phyloP scores from a whole-genome alignment of 495 filamentous ascomycete genomes.

The Podospora didyma region DNA sequence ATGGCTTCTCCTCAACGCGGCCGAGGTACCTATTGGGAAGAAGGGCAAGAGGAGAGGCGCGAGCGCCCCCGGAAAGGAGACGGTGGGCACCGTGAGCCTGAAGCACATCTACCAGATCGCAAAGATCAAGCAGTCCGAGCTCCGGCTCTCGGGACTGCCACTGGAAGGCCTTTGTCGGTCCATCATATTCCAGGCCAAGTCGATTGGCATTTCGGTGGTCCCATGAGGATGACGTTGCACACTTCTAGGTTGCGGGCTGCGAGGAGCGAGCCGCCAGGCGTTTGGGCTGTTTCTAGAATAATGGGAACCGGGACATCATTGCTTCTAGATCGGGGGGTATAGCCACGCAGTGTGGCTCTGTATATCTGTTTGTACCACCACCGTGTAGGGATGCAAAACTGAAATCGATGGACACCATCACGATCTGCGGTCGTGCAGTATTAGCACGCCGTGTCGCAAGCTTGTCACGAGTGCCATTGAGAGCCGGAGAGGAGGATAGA shows the following conservation, averaged over 20 bases:
- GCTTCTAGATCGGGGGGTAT: not conserved
- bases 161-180: conserved; percentile 79
- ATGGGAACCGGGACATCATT: not conserved
- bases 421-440: too few species aligned
- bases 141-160: conserved; percentile 72
- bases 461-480: too few species aligned
- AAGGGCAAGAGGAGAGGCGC: conserved; percentile 79
- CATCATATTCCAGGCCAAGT: conserved; percentile 83
- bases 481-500: too few species aligned
- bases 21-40: conserved; percentile 62
- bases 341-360: not conserved
- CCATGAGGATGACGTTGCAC: conserved; percentile 47
- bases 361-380: not conserved
- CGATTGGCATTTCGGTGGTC: conserved; percentile 78
- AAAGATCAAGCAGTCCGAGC: conserved; percentile 87
- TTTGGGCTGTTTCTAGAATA: conserved; percentile 14
- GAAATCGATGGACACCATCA: too few species aligned
- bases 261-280: conserved; percentile 13
- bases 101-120: conserved; percentile 99
- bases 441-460: too few species aligned
- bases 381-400: not conserved
- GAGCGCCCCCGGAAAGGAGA: conserved; percentile 72
- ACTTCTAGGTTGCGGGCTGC: not conserved
- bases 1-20: conserved; percentile 80
- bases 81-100: conserved; percentile 74